Base-by-base conservation (phyloP, 441 rosid species). In the Bruguiera hainesii region DNA sequence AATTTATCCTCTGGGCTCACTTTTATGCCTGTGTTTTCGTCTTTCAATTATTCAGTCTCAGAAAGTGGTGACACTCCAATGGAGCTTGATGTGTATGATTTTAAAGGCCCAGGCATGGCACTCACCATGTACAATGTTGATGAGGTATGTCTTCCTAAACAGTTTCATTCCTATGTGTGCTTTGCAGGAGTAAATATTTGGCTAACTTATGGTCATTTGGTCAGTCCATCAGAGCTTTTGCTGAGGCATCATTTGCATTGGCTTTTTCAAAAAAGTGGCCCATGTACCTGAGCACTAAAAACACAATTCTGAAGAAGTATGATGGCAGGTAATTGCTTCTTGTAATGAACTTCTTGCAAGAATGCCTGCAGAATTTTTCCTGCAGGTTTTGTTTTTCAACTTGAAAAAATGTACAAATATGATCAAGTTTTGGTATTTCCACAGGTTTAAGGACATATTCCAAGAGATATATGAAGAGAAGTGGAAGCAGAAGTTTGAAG, bases 91-190 rank as follows among this genome's bases (percentile, higher is more conserved):
- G 89, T 91, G 59, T 80, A 83, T 81, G 81, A 88, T 73, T 94
- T 89, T 76, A 87, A 86, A 78, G 96, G 96, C 50, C 92, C 99
- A n/a, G 98, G 99, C 56, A 82, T 91, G 13, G 98, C 98, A 16
- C 94, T 94, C 72, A 87, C 98, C 29, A 94, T 91, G 99, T 94
- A 89, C 83, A 94, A 94, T 72, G 87, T 89, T 68, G 99, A 94
- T 75, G 91, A 94, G 92, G 98, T 89, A 46, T 66, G 82, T 63
- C 70, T 55, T 65, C 18, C 42, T 55, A 55, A 42, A 37, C 61
- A 20, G 23, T 63, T 42, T 68, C 60, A 61, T 66, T 70, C 56
- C 26, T 23, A 28, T n/a, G 71, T 42, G 52, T 66, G 71, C 56
- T 49, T 35, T 50, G 39, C 60, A 37, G 67, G 67, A 30, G 48